These are phyloP conservation scores for Auricularia heimuer DNA, from an alignment of 768 basidiomycete genomes.

Conservation along the genomic window DNA sequence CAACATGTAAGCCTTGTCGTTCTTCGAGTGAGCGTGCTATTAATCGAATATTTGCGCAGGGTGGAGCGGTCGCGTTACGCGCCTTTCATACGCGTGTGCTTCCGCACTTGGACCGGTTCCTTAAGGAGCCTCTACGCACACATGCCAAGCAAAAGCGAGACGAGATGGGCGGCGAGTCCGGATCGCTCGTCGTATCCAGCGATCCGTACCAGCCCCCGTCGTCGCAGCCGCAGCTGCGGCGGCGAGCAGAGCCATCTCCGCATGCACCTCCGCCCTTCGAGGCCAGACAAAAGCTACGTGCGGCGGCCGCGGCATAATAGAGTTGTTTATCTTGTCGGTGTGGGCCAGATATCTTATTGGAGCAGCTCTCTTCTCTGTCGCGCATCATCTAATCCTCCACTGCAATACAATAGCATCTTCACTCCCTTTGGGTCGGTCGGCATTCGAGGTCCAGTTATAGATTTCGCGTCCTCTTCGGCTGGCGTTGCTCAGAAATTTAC, in stretches of 20 bases:
- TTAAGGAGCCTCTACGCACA: conserved; percentile 32
- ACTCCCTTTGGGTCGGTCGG: too few species aligned
- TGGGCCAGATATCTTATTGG: not conserved
- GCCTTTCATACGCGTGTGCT: conserved; percentile 35
- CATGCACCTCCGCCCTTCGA: not conserved
- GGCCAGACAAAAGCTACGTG: not conserved
- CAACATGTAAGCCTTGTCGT: conserved; percentile 49
- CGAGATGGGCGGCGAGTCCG: conserved; percentile 41
- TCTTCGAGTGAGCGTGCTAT: conserved; percentile 12
- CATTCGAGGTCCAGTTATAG: too few species aligned
- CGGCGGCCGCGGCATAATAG: not conserved
- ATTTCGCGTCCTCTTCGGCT: too few species aligned
- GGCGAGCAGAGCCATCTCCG: not conserved
- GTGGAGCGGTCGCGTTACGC: conserved; percentile 29
- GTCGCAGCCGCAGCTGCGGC: not conserved
- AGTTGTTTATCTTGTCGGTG: not conserved
- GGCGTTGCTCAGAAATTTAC: too few species aligned
- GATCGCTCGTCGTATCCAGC: conserved; percentile 17
- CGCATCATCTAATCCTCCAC: not conserved
- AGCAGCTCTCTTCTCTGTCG: not conserved
- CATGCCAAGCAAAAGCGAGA: conserved; percentile 35
- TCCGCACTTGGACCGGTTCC: conserved; percentile 27
- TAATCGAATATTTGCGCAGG: conserved; percentile 21
- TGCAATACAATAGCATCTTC: not conserved
- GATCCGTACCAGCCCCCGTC: not conserved